Conservation (phyloP, 2,329 filamentous ascomycete species). For the Ophiognomonia clavigignenti-juglandacearum region DNA sequence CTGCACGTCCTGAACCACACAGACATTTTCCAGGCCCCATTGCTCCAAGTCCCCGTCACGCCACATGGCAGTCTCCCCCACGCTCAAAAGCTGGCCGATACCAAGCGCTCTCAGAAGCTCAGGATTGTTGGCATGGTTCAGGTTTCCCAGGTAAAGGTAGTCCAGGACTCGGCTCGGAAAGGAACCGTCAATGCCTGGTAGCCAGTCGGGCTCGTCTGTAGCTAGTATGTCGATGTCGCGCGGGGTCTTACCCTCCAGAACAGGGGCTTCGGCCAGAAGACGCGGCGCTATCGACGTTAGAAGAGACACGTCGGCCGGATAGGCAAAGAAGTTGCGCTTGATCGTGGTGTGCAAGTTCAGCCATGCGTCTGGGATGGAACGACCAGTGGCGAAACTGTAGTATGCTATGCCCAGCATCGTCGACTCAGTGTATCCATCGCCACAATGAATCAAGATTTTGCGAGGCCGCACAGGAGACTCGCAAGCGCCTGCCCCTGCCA, state of each 20-base stretch:
- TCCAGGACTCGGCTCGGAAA: slow-evolving; percentile 83
- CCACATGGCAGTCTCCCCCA: slow-evolving; percentile 87
- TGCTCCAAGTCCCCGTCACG: slow-evolving; percentile 60
- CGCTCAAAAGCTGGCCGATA: slow-evolving; percentile 82
- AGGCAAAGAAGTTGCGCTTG: slow-evolving; percentile 92
- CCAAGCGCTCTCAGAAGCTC: slow-evolving; percentile 74
- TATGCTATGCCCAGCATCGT: slow-evolving; percentile 87
- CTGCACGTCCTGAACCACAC: slow-evolving; percentile 80
- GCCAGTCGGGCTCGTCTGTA: slow-evolving; percentile 69
- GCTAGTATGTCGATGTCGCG: slow-evolving; percentile 48
- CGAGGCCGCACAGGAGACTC: slow-evolving; percentile 36
- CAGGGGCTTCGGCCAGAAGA: slow-evolving; percentile 67
- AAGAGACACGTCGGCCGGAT: slow-evolving; percentile 81
- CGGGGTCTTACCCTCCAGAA: slow-evolving; percentile 41
- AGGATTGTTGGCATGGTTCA: slow-evolving; percentile 91
- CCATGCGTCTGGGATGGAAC: slow-evolving; percentile 81
- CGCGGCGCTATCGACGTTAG: slow-evolving; percentile 72
- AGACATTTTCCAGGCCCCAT: slow-evolving; percentile 75
- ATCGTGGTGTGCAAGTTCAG: slow-evolving; percentile 75
- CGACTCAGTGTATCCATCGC: slow-evolving; percentile 93
- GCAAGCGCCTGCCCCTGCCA: slow-evolving; percentile 26
- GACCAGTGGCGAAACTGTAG: slow-evolving; percentile 84
- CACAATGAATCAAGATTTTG: slow-evolving; percentile 85
- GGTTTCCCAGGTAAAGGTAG: slow-evolving; percentile 95
- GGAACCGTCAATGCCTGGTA: slow-evolving; percentile 79